Evolutionary conservation across 306 rosid genomes (phyloP).

Genomic region (Mimosa bimucronata): DNA sequence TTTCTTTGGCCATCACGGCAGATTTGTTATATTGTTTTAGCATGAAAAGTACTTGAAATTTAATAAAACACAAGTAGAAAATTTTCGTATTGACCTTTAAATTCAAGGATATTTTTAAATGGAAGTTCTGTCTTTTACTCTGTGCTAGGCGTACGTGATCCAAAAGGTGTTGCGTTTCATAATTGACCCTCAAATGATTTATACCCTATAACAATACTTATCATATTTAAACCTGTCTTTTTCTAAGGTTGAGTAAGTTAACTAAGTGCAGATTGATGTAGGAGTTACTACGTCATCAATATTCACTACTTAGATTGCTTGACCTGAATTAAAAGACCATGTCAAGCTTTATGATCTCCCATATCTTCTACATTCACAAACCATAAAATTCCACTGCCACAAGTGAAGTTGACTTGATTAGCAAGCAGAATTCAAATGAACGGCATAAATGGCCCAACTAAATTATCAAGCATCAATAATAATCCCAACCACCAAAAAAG

Average conservation of each 20-base stretch:
- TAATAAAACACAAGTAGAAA: too few species aligned
- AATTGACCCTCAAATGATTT: background rate
- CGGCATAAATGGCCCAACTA: background rate
- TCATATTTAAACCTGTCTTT: background rate
- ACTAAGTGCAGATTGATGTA: background rate
- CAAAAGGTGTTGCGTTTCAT: background rate
- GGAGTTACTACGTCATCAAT: background rate
- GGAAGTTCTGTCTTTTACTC: background rate
- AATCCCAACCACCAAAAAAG: background rate
- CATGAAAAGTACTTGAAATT: background rate
- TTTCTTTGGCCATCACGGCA: too few species aligned
- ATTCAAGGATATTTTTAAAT: background rate
- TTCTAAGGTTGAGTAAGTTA: too few species aligned
- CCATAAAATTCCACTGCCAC: conserved; percentile 4
- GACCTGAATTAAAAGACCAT: background rate
- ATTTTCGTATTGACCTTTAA: too few species aligned
- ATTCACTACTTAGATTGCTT: background rate
- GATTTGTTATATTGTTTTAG: background rate
- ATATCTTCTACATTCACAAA: background rate
- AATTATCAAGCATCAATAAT: background rate
- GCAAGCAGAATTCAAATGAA: background rate
- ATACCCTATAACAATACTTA: background rate
- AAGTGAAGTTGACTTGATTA: conserved; percentile 19
- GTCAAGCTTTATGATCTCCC: background rate
- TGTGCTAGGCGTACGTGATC: background rate